Percentiles rank a stretch among this genome's conserved stretches.
phyloP scores from a whole-genome alignment of 371 early-diverging fungal genomes.

The Rhizopus delemar region DNA sequence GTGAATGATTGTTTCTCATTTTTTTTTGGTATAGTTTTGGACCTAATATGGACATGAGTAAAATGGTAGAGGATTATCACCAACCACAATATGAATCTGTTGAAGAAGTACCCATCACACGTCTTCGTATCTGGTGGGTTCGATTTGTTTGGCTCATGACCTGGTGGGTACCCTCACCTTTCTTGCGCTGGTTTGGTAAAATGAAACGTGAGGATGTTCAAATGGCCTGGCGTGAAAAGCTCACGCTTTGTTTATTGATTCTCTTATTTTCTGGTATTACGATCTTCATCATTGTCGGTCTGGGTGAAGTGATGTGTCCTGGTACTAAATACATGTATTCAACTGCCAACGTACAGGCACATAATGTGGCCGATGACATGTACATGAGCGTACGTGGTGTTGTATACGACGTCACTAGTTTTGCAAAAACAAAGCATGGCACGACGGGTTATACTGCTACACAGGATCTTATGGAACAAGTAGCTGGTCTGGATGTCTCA shows the following conservation, averaged over 20 bases:
- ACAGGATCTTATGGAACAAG: constrained; percentile 53
- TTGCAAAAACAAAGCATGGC: constrained; percentile 52
- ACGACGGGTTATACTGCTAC: constrained; percentile 36
- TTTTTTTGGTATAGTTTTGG: constrained; percentile 29
- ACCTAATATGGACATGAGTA: constrained; percentile 45
- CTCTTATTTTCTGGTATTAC: constrained; percentile 69
- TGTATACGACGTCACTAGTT: constrained; percentile 64
- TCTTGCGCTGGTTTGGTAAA: constrained; percentile 57
- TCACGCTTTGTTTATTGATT: constrained; percentile 85
- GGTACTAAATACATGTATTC: constrained; percentile 62
- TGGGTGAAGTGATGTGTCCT: constrained; percentile 86
- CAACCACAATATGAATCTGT: constrained; percentile 47
- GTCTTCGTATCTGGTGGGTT: constrained; percentile 75
- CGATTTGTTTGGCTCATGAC: constrained; percentile 79
- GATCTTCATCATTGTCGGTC: constrained; percentile 83
- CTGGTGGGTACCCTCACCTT: constrained; percentile 78
- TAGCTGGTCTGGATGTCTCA: constrained; percentile 65
- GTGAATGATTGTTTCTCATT: background rate
- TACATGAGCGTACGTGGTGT: constrained; percentile 65
- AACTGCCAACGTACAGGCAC: constrained; percentile 32
- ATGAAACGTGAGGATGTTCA: constrained; percentile 81
- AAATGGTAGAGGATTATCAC: constrained; percentile 40
- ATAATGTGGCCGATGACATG: constrained; percentile 38
- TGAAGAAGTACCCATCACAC: constrained; percentile 49
- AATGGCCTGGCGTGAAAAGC: constrained; percentile 95